These are phyloP conservation scores for Orbilia blumenaviensis DNA, from an alignment of 2,329 filamentous ascomycete genomes.

Conservation along the genomic window DNA sequence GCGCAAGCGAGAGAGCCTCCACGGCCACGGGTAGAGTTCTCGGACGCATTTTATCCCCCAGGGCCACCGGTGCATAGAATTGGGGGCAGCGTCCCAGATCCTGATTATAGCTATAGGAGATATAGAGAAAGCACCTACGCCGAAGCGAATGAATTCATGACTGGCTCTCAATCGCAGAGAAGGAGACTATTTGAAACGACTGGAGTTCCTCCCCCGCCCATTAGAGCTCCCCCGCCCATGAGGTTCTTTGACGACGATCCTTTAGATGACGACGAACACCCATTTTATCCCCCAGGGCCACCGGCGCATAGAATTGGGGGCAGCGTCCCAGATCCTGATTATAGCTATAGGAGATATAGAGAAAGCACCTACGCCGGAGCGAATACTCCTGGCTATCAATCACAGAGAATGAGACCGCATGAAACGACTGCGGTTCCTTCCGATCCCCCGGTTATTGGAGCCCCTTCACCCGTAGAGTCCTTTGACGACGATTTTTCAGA, in stretches of 20 bases:
- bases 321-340: no score
- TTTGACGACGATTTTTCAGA: conserved; percentile 1
- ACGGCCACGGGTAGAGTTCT: background rate
- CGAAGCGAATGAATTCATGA: background rate
- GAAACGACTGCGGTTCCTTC: background rate
- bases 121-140: background rate
- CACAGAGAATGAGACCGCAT: background rate
- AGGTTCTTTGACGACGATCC: no score
- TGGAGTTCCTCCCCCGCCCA: no score
- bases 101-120: background rate
- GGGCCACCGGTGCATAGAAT: background rate
- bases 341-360: background rate
- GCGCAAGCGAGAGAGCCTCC: background rate
- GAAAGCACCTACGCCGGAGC: background rate
- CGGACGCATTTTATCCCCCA: background rate
- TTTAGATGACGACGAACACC: no score
- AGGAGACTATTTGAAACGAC: background rate
- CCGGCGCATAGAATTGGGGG: background rate
- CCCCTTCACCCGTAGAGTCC: background rate
- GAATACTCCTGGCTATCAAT: background rate
- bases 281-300: background rate
- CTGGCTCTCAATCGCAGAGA: no score
- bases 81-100: no score
- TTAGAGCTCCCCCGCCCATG: no score
- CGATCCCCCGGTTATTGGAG: background rate